These are phyloP conservation scores for Alternaria hordeiaustralica DNA, from an alignment of 2,329 filamentous ascomycete genomes.

Conservation along the genomic window DNA sequence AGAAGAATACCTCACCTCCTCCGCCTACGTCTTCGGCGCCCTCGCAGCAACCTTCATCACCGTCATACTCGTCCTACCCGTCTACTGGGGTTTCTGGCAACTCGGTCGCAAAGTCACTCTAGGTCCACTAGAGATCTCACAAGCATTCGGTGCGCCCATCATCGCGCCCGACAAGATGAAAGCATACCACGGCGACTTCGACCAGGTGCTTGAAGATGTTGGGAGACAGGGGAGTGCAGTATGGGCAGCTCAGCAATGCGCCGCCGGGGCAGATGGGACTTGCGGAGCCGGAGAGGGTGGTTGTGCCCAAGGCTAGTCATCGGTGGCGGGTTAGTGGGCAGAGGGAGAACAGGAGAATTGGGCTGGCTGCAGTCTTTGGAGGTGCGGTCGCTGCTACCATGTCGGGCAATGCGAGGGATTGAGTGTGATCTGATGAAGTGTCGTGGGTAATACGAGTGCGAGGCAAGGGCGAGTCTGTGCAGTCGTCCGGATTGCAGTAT, in stretches of 20 bases:
- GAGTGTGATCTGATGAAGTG: neutral
- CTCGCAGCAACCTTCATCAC: constrained; percentile 39
- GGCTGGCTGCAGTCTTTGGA: constrained; percentile 17
- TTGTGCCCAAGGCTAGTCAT: constrained; percentile 1
- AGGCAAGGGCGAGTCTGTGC: neutral
- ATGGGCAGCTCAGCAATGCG: constrained; percentile 24
- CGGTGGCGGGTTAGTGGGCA: neutral
- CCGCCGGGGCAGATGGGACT: constrained; percentile 30
- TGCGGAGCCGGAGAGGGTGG: constrained; percentile 26
- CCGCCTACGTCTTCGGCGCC: constrained; percentile 38
- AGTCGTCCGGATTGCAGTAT: neutral
- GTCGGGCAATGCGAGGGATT: constrained; percentile 9
- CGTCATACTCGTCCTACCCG: constrained; percentile 41
- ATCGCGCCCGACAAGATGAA: constrained; percentile 23
- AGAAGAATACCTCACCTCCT: constrained; percentile 37
- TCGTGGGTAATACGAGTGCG: neutral
- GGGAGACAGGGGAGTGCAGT: constrained; percentile 26
- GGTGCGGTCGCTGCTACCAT: constrained; percentile 17
- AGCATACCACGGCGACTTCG: constrained; percentile 29
- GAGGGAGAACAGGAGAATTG: constrained; percentile 10
- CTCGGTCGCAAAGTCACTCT: constrained; percentile 45
- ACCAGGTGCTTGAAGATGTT: constrained; percentile 27
- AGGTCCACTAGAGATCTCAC: constrained; percentile 45
- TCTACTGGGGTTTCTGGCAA: constrained; percentile 47
- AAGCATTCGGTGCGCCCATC: constrained; percentile 41